Base-by-base conservation (phyloP, 495 filamentous ascomycete species). In the Parathielavia appendiculata region DNA sequence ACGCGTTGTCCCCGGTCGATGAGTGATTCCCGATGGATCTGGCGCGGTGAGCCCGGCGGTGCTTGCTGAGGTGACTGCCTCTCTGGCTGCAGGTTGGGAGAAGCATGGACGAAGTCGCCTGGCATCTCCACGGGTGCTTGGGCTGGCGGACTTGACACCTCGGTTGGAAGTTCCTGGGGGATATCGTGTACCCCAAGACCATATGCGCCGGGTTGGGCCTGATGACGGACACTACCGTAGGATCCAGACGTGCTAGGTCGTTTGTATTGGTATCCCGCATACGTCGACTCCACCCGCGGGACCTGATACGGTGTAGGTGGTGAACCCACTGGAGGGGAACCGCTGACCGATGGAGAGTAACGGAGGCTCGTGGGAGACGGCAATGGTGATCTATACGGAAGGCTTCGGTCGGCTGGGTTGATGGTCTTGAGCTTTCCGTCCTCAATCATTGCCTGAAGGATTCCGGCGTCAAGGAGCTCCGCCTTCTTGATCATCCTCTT, bases 401-500 rank as follows among this genome's bases (percentile, higher is more conserved):
- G 69, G 51, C 69, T 63, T 30, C 61, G 65, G 60, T 72, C 71
- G 49, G 73, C 72, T 0, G 77, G 77, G 56, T 79, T 79, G 61
- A 73, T 70, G 1, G 77, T 79, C 63, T 71, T 76, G 44, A 79
- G 71, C 64, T 72, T 79, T 5, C 76, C 76, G 52, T 79, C 68
- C 59, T 78, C 71, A 10, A 78, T 75, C 77, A 79, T 79, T 22
- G 73, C 77, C 39, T 71, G 71, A 17, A 79, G 67, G 32, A 77
- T 66, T 16, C 77, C 77, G 16, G 76, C 68, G 52, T 79, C 77
- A 34, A 79, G 64, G 26, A 80, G 58, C 64, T 79, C 77, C 4
- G 86, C 82, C 69, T 87, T 88, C 69, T 83, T 83, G 34, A 91
- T 80, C 54, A 91, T 76, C 16, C 85, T 75, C 56, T 79, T 73